Evolutionary conservation across 805 yeast genomes (phyloP), one percentile per base, ranked within the genome.

Genomic region (Saccharomycopsis amapae): DNA sequence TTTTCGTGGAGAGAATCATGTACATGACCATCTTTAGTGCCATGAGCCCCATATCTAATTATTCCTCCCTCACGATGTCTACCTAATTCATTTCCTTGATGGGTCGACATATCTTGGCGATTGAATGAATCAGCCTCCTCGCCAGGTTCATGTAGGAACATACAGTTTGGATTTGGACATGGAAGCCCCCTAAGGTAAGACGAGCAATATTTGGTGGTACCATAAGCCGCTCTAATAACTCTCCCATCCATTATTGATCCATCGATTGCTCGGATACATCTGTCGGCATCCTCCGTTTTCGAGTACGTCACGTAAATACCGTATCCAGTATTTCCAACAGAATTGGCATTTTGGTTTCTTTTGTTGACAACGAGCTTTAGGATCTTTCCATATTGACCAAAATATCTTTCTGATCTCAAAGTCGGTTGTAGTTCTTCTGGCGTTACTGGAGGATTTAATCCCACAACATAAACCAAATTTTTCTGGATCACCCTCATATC

Each of bases 71-170:
- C 52, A 41, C 51, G 45, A 12, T 54, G 50, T 23, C 56, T 49
- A 22, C 56, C 58, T 74, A 76, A 76, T 57, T 75, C 78, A 53
- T 76, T 70, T 9, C 41, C 41, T 28, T 42, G 79, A 61, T 85
- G 82, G 3, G 93, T 84, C 4, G 88, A 79, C 57, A 85, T 70
- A 58, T 85, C 94, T 59, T 85, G 88, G 63, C 96, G 79, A 25
- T 36, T 36, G 66, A 85, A 90, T 9, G 95, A 84, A 58, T 93
- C 98, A 1, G 97, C 97, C 63, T 93, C 98, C 69, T 93, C 99
- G 49, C 99, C 98, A 5, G 98, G 98, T 65, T 93, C 98, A 63
- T 93, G 99, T 58, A 93, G 72, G 59, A 93, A 93, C 98, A 93
- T 93, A 73, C 99, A 93, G 60, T 88, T 87, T 52, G 97, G 97